Evolutionary conservation across 768 basidiomycete species (phyloP).

Genomic region (Neoboletus brunneissimus): DNA sequence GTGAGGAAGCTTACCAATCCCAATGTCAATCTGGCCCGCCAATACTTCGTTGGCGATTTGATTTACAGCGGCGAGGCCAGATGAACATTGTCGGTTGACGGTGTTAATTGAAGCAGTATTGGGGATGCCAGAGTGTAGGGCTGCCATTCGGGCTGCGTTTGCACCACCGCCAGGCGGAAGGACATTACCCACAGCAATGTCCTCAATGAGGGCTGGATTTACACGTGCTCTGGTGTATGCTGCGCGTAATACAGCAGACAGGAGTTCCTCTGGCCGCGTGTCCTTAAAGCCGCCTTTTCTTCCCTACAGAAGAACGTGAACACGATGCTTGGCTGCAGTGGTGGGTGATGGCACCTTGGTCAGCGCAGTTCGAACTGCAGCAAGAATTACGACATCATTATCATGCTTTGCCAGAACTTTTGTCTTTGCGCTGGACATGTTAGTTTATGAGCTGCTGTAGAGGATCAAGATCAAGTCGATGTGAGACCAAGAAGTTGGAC

Average conservation of each 20-base stretch:
- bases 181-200: slow-evolving; percentile 84
- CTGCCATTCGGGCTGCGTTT: slow-evolving; percentile 78
- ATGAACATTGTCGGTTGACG: slow-evolving; percentile 89
- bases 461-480: neutral
- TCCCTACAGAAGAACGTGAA: slow-evolving; percentile 42
- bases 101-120: slow-evolving; percentile 71
- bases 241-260: slow-evolving; percentile 72
- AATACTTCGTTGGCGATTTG: slow-evolving; percentile 80
- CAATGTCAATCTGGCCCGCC: slow-evolving; percentile 81
- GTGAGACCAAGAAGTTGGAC: neutral
- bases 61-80: slow-evolving; percentile 77
- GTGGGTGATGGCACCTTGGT: slow-evolving; percentile 61
- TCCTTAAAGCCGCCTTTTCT: slow-evolving; percentile 92
- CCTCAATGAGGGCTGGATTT: slow-evolving; percentile 80
- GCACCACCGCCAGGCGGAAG: slow-evolving; percentile 87
- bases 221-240: slow-evolving; percentile 66
- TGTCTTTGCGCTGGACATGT: slow-evolving; percentile 44
- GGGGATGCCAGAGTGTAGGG: slow-evolving; percentile 83
- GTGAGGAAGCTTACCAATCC: slow-evolving; percentile 60
- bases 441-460: neutral
- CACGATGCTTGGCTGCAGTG: neutral
- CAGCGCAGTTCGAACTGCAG: slow-evolving; percentile 85
- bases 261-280: slow-evolving; percentile 77
- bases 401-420: slow-evolving; percentile 68
- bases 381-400: slow-evolving; percentile 87